Base-by-base conservation (phyloP, 805 yeast species). In the Metschnikowia colocasiae region DNA sequence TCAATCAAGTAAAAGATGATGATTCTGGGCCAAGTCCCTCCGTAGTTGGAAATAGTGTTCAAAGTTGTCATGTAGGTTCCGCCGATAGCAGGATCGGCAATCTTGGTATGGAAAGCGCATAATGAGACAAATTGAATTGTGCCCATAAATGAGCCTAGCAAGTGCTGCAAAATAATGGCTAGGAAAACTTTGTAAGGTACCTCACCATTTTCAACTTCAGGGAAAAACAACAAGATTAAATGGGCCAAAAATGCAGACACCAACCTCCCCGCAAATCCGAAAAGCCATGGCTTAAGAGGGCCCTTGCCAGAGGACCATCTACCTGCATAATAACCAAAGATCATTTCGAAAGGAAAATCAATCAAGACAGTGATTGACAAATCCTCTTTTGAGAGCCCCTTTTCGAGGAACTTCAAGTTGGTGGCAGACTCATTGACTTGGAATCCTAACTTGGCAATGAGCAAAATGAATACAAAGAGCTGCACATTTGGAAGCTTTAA, bases 61-160 rank as follows among this genome's bases (percentile, higher is more conserved):
- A 94, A 73, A 0, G 96, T 83, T 0, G 99, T 94, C 98, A 94
- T 92, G 64, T 94, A 94, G 0, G 99, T 94, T 1, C 99, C 99
- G 15, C 99, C 99, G 58, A 94, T 87, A 16, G 82, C 68, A 0
- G 99, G 98, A 62, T 94, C 99, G 1, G 99, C 96, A 46, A 94
- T 87, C 57, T 84, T 82, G 2, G 97, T 92, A 67, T 92, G 97
- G 74, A 94, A 94, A 0, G 98, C 95, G 60, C 90, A 85, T 36
- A 94, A 81, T 1, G 95, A 86, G 16, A 94, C 98, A 69, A 94
- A 92, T 66, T 92, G 98, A 47, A 94, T 83, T 0, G 99, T 94
- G 5, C 90, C 78, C 95, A 92, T 87, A 66, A 94, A 91, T 8
- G 95, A 86, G 15, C 95, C 87, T 30, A 88, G 62, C 25, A 92